Evolutionary conservation across 176 grass and related monocot genomes (phyloP).

Genomic region (Cenchrus americanus): DNA sequence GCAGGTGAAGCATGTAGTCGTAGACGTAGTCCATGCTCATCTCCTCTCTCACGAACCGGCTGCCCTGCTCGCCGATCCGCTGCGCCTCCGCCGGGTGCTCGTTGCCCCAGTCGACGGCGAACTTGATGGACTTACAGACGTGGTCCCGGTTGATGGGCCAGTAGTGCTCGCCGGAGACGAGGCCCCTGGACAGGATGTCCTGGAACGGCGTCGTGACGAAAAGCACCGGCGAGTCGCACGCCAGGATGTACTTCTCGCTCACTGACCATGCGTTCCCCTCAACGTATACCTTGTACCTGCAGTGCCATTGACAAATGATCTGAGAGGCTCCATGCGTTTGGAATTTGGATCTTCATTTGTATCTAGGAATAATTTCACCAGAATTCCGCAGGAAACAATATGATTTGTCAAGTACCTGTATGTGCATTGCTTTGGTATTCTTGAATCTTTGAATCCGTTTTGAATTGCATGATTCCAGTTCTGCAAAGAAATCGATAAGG

Average conservation of each 20-base stretch:
- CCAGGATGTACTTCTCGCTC: conserved; percentile 69
- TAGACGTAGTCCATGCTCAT: conserved; percentile 70
- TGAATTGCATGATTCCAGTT: conserved; percentile 37
- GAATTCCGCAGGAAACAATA: background rate
- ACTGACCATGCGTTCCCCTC: conserved; percentile 65
- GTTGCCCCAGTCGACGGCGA: conserved; percentile 70
- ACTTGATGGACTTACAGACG: conserved; percentile 63
- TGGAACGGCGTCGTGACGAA: conserved; percentile 45
- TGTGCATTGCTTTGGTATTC: conserved; percentile 60
- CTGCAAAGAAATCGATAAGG: conserved; percentile 34
- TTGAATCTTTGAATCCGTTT: conserved; percentile 52
- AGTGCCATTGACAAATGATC: background rate
- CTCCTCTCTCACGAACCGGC: conserved; percentile 51
- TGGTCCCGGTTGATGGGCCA: conserved; percentile 50
- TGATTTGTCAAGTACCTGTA: conserved; percentile 46
- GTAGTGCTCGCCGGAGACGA: conserved; percentile 63
- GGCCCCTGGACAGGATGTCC: conserved; percentile 58
- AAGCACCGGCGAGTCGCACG: conserved; percentile 58
- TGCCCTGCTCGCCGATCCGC: conserved; percentile 52
- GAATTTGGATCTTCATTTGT: background rate
- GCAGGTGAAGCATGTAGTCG: conserved; percentile 76
- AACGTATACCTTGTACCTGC: conserved; percentile 70
- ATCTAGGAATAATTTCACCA: background rate
- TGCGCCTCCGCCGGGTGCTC: conserved; percentile 37
- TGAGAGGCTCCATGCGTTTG: background rate